A percentile compares a stretch with the other conserved stretches of the same genome.
Evolutionary conservation across 1,284 basidiomycete species (phyloP).

Genomic region (Rhodotorula sp.): DNA sequence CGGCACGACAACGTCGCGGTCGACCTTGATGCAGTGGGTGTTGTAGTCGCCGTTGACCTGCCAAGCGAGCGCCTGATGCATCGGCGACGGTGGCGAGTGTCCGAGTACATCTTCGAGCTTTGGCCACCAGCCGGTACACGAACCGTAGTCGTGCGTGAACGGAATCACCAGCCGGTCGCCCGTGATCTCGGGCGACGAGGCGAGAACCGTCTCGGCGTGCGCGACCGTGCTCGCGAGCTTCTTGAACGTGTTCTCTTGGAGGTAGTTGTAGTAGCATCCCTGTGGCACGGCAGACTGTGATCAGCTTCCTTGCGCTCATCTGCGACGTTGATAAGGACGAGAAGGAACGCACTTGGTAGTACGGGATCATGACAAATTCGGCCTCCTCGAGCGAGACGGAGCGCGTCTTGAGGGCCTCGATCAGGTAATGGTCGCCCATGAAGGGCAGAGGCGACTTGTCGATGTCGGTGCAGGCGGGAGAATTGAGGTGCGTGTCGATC

Average conservation of each 20-base stretch:
- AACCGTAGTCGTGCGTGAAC: slow-evolving; percentile 54
- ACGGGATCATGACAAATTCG: slow-evolving; percentile 52
- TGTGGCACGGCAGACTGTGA: not conserved
- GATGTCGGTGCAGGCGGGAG: slow-evolving; percentile 38
- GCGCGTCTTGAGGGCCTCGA: slow-evolving; percentile 35
- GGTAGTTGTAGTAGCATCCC: slow-evolving; percentile 51
- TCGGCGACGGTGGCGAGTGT: slow-evolving; percentile 41
- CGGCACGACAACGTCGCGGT: slow-evolving; percentile 44
- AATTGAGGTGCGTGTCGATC: slow-evolving; percentile 41
- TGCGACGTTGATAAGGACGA: not conserved
- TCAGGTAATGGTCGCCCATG: slow-evolving; percentile 43
- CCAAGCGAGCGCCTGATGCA: slow-evolving; percentile 44
- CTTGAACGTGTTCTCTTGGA: slow-evolving; percentile 46
- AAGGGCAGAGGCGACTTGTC: slow-evolving; percentile 39
- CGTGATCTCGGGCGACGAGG: slow-evolving; percentile 40
- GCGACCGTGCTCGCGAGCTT: slow-evolving; percentile 46
- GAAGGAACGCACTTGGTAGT: slow-evolving; percentile 47
- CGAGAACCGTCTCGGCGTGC: slow-evolving; percentile 39
- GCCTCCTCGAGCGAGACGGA: slow-evolving; percentile 51
- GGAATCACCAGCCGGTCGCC: slow-evolving; percentile 48
- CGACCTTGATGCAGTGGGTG: slow-evolving; percentile 43
- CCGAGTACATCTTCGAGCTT: slow-evolving; percentile 42
- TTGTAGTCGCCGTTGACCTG: slow-evolving; percentile 45
- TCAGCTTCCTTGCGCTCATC: not conserved
- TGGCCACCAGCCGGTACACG: slow-evolving; percentile 42